Percentiles rank a stretch among this genome's conserved stretches.
phyloP scores from a whole-genome alignment of 108 stramenopile genomes.

The Cyclostephanos tholiformis region DNA sequence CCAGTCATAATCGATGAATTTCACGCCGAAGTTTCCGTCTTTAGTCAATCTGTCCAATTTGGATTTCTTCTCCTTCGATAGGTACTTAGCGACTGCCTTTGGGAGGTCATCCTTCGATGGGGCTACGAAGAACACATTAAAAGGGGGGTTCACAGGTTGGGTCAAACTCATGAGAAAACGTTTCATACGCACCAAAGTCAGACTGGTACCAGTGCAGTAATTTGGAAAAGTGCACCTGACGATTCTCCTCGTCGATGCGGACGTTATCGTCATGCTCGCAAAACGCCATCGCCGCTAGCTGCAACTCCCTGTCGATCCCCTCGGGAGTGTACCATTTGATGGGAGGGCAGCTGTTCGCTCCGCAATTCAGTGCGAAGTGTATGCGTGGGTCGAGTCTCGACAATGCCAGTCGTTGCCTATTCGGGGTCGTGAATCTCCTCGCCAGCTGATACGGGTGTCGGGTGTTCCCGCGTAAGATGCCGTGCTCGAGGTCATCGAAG shows the following conservation, averaged over 20 bases:
- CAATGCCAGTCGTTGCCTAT: conserved; percentile 17
- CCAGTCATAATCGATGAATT: conserved; percentile 52
- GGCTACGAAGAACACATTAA: not conserved
- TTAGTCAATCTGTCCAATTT: conserved; percentile 31
- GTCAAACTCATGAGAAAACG: no score
- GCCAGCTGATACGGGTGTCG: conserved; percentile 33
- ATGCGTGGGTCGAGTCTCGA: conserved; percentile 57
- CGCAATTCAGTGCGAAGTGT: conserved; percentile 85
- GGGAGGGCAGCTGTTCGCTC: conserved; percentile 67
- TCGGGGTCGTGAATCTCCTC: conserved; percentile 11
- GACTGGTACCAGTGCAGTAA: conserved; percentile 60
- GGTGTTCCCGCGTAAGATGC: conserved; percentile 64
- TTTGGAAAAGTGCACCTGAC: conserved; percentile 35
- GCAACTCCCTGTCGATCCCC: conserved; percentile 56
- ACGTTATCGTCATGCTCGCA: conserved; percentile 57
- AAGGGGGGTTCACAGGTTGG: not conserved
- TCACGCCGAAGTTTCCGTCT: conserved; percentile 24
- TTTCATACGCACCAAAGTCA: conserved; percentile 57
- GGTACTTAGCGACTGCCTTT: conserved; percentile 25
- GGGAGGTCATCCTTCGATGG: conserved; percentile 41
- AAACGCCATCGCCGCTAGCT: conserved; percentile 52
- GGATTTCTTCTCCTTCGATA: conserved; percentile 43
- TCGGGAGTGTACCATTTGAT: conserved; percentile 55
- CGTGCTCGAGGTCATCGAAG: conserved; percentile 75
- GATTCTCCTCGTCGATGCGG: conserved; percentile 28